Base-by-base conservation (phyloP, 805 yeast genomes). In the Zygoascus ofunaensis region DNA sequence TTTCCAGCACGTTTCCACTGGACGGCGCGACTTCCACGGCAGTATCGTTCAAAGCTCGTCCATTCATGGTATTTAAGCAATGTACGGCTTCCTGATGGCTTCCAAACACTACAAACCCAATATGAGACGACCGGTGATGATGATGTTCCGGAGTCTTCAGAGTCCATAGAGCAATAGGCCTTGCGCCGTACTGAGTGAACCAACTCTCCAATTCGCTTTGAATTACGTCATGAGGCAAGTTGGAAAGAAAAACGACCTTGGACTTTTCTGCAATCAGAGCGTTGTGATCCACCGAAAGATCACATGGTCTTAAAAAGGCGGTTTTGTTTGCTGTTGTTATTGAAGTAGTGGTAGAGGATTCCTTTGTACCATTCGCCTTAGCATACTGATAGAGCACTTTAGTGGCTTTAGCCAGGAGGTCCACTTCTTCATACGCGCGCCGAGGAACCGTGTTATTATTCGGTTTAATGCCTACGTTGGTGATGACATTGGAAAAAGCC, bases 141-240 rank as follows among this genome's bases (percentile, higher is more conserved):
- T 68, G 68, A 45, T 68, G 71, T 41, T 72, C 80, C 21, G 79
- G 73, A n/a, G 76, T 72, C 56, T 79, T 80, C 42, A 87, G 69
- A 0, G 92, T 79, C 95, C 96, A 87, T 60, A 87, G 85, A 10
- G 94, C 92, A 41, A 84, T 73, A 1, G 95, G 94, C 41, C 89
- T 72, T 1, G 86, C 82, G 2, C 94, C 94, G 59, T 75, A 81
- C 58, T 84, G 92, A 3, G 87, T 78, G 60, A 87, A 87, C 95
- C 96, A 89, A 26, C 82, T 72, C 65, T 87, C 96, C 39, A 87
- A 69, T 63, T 89, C 96, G 42, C 87, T 73, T 62, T 89, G 96
- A 1, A 95, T 89, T 4, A 90, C 84, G 55, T 87, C 96, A 21
- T 70, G 69, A 2, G 95, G 89, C 51, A 89, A 65, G 60, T 86